A percentile compares a stretch with the other conserved stretches of the same genome.
phyloP scores from a whole-genome alignment of 176 grass and related monocot species.

The Avena sativa region DNA sequence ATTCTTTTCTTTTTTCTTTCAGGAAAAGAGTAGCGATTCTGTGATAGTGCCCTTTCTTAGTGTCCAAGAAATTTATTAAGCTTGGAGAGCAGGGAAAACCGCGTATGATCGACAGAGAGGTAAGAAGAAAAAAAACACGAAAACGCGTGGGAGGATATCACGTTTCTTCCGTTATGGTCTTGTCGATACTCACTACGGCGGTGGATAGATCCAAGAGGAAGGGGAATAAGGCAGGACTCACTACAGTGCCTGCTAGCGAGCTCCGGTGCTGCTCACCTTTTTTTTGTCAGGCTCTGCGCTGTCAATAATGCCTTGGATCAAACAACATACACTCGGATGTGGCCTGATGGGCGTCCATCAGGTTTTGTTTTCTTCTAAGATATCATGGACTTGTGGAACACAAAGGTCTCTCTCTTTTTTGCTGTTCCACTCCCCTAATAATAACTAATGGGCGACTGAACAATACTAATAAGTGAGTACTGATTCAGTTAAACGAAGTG shows the following conservation, averaged over 20 bases:
- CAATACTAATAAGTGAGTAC: not conserved
- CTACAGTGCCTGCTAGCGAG: not conserved
- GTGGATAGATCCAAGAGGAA: not conserved
- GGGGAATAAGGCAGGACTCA: no score
- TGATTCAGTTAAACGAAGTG: no score
- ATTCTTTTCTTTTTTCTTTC: not conserved
- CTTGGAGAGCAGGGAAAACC: not conserved
- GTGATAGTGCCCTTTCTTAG: constrained; percentile 9
- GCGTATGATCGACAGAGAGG: not conserved
- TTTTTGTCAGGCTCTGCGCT: not conserved
- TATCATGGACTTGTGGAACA: not conserved
- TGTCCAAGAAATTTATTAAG: constrained; percentile 7
- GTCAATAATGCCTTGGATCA: not conserved
- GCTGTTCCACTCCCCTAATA: not conserved
- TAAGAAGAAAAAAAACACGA: not conserved
- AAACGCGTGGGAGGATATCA: constrained; percentile 34
- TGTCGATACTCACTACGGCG: no score
- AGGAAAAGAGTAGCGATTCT: no score
- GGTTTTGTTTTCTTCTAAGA: not conserved
- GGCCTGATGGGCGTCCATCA: not conserved
- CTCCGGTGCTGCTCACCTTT: not conserved
- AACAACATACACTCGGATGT: not conserved
- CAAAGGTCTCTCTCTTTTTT: not conserved
- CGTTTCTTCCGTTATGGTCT: no score
- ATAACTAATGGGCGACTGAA: not conserved